Evolutionary conservation across 352 stramenopile genomes (phyloP).

Genomic region (Pythium volutum): DNA sequence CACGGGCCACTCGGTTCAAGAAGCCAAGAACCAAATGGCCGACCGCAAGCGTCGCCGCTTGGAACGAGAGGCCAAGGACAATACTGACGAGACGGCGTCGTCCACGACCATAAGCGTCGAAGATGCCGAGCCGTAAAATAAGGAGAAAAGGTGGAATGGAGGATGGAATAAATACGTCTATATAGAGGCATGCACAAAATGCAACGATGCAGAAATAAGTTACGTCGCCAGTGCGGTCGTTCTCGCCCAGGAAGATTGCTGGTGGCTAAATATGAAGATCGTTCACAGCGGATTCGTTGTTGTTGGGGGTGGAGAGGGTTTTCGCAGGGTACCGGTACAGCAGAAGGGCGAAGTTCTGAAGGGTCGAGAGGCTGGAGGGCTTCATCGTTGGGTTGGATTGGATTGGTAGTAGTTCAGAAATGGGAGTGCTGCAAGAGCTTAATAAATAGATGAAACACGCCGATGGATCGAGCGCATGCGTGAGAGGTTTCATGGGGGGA

Average conservation of each 20-base stretch:
- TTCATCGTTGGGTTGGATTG: neutral
- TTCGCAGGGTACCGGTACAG: no score
- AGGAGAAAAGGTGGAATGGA: neutral
- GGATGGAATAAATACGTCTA: slow-evolving; percentile 6
- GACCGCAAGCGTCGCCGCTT: slow-evolving; percentile 67
- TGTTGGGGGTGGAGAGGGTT: no score
- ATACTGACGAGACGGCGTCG: neutral
- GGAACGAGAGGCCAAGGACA: slow-evolving; percentile 16
- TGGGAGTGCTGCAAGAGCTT: neutral
- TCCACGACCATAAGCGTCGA: slow-evolving; percentile 15
- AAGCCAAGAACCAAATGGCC: slow-evolving; percentile 71
- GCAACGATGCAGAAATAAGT: neutral
- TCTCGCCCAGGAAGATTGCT: neutral
- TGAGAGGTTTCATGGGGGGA: neutral
- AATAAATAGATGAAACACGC: slow-evolving; percentile 13
- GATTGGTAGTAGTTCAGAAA: slow-evolving; percentile 1
- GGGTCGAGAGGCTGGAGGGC: neutral
- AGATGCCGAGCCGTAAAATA: slow-evolving; percentile 3
- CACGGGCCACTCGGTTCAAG: slow-evolving; percentile 74
- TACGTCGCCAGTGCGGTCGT: neutral
- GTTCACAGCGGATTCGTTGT: neutral
- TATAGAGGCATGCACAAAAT: slow-evolving; percentile 3
- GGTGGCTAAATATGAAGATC: slow-evolving; percentile 2
- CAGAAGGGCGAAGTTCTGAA: neutral
- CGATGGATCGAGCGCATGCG: neutral